Base-by-base conservation (phyloP, 164 flowering plant species). In the Umbilicus rupestris region DNA sequence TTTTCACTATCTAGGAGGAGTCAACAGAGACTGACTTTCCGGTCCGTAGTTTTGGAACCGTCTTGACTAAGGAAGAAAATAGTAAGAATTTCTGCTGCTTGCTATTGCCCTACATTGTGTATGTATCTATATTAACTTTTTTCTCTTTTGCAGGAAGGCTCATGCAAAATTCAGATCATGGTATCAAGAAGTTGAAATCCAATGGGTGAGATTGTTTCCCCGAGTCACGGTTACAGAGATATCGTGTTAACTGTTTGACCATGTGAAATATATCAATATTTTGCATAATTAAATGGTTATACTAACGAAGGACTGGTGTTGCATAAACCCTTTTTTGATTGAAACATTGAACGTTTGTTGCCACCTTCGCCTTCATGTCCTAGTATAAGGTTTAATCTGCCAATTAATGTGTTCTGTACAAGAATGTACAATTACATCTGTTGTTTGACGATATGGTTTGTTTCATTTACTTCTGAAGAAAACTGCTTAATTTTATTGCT, bases 1-100 rank as follows among this genome's bases (percentile, higher is more conserved):
- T 39, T 69, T 28, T 33, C 35, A 49, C 57, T 58, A 41, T 64
- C 16, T 70, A 88, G 87, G 87, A 89, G 63, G 85, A 86, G 28
- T 35, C 70, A 20, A 59, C 64, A 6, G 95, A 89, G 52, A 69
- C 77, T 71, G 64, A 47, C 58, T 59, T 74, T 28, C 88, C 88
- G 33, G 75, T 65, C 47, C 77, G 97, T 72, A 86, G 87, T 77
- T 93, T 93, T 81, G 98, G 98, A 72, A 93, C 91, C 26, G 72
- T 85, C 60, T 73, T 94, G 66, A 64, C 84, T 44, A 73, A 71
- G 19, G 84, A 71, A 68, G 89, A 80, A 62, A 74, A 77, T 39
- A 70, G 94, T 88, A 77, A 79, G 85, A 71, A 39, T 44, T 33
- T 35, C 26, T 31, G 24, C 20, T 63, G 26, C 63, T 71, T 39